Evolutionary conservation across 2,329 filamentous ascomycete species (phyloP).

Genomic region (Daldinia sp.): DNA sequence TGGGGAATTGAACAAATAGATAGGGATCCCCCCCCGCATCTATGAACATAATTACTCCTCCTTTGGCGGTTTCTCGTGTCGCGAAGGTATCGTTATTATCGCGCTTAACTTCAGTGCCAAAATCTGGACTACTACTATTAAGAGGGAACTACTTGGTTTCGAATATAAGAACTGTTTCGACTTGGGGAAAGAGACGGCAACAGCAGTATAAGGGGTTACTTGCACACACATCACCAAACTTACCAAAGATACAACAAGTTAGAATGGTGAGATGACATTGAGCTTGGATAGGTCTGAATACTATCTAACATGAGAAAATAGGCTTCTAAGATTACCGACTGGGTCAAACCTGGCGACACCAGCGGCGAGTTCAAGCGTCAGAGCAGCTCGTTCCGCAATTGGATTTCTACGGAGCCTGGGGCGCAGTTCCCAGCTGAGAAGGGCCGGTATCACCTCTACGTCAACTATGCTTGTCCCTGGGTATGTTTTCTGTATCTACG

Average conservation of each 20-base stretch:
- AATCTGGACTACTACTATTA: background rate
- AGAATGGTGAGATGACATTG: conserved; percentile 46
- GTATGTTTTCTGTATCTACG: conserved; percentile 52
- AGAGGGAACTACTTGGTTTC: background rate
- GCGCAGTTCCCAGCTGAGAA: conserved; percentile 87
- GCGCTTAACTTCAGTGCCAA: background rate
- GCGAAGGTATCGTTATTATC: conserved; percentile 11
- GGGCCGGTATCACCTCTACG: conserved; percentile 92
- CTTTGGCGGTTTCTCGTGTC: conserved; percentile 24
- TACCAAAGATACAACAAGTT: conserved; percentile 21
- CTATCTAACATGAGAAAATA: conserved; percentile 16
- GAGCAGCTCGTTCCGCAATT: conserved; percentile 83
- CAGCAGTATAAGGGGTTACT: background rate
- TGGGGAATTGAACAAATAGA: background rate
- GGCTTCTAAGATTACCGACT: conserved; percentile 76
- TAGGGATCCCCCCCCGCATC: conserved; percentile 24
- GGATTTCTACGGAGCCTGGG: conserved; percentile 77
- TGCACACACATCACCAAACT: background rate
- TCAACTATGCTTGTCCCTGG: conserved; percentile 96
- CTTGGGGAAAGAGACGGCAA: background rate
- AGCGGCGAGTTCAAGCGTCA: conserved; percentile 94
- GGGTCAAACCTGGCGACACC: conserved; percentile 82
- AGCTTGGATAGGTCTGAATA: no score
- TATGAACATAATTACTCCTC: conserved; percentile 38
- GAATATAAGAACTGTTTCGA: conserved; percentile 16